Base-by-base conservation (phyloP, 2,329 filamentous ascomycete genomes). In the Phialophora tarda region DNA sequence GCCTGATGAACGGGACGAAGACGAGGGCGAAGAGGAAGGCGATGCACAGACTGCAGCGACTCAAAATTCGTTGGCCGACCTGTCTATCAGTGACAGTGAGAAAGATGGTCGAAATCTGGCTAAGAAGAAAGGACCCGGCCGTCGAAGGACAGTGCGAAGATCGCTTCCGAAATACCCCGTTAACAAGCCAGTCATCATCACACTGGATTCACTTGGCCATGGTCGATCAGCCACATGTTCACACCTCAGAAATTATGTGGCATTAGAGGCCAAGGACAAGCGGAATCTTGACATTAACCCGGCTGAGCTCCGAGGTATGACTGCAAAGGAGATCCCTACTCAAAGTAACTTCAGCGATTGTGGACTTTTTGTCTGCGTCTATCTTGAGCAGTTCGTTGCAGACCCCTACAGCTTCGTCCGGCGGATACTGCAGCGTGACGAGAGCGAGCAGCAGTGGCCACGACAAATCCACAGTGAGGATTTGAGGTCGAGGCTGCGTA, bases 331-430 rank as follows among this genome's bases (percentile, higher is more conserved):
- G 7, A 89, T 97, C 14, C 94, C 95, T 0, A 80, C 85, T 67
- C 95, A 99, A 77, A 80, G 86, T 57, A 98, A 99, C 74, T 91
- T 85, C 72, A 93, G 87, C 68, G 95, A 99, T 75, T 99, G 95
- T 74, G 95, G 95, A 8, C 81, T 97, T 0, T 99, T 91, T 72
- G 81, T 98, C 2, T 81, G 97, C 3, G 90, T 89, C 2, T 99
- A 98, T 74, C 83, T 96, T 61, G 86, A 92, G 70, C 88, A 91
- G 69, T 97, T 99, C 69, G 84, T 96, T 17, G 83, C 87, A 60
- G 80, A 92, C 66, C 94, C 94, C 0, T 87, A 91, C 69, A 77
- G 75, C 0, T 95, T 96, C 71, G 82, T 91, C 17, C 79, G 80
- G 23, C 88, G 86, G 67, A 80, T 96, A 21, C 80, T 97, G 4